Percentiles rank a stretch among this genome's conserved stretches.
phyloP scores from a whole-genome alignment of 2,329 filamentous ascomycete species.

The Aspergillus piperis region DNA sequence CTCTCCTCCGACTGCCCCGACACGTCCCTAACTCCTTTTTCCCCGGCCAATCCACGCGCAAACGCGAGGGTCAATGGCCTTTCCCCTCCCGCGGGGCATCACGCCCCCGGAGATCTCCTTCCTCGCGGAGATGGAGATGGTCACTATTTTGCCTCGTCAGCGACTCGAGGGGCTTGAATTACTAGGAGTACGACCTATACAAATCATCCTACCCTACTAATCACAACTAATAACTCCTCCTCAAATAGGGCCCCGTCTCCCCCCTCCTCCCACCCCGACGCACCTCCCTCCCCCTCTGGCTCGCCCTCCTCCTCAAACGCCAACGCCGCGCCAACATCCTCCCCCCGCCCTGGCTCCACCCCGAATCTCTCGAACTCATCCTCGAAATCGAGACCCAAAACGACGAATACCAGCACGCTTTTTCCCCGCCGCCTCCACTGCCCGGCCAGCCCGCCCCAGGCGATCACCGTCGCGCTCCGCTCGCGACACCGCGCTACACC shows the following conservation, averaged over 20 bases:
- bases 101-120: conserved; percentile 89
- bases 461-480: conserved; percentile 25
- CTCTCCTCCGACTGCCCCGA: background rate
- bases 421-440: conserved; percentile 74
- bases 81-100: conserved; percentile 65
- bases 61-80: conserved; percentile 53
- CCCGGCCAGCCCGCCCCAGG: conserved; percentile 46
- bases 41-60: background rate
- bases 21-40: background rate
- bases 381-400: conserved; percentile 77
- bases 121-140: conserved; percentile 94
- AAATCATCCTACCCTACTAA: background rate
- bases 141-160: conserved; percentile 90
- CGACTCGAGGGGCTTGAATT: conserved; percentile 82
- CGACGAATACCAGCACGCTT: conserved; percentile 62
- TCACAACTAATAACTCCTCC: background rate
- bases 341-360: conserved; percentile 83
- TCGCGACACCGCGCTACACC: conserved; percentile 36
- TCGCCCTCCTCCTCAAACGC: conserved; percentile 90
- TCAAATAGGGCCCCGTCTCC: conserved; percentile 70
- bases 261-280: conserved; percentile 78
- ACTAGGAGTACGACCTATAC: conserved; percentile 69
- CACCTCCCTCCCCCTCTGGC: conserved; percentile 82
- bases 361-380: conserved; percentile 72
- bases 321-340: conserved; percentile 92